A percentile compares a stretch with the other conserved stretches of the same genome.
Evolutionary conservation across 164 flowering plant species (phyloP).

Genomic region (Stephania yunnanensis): DNA sequence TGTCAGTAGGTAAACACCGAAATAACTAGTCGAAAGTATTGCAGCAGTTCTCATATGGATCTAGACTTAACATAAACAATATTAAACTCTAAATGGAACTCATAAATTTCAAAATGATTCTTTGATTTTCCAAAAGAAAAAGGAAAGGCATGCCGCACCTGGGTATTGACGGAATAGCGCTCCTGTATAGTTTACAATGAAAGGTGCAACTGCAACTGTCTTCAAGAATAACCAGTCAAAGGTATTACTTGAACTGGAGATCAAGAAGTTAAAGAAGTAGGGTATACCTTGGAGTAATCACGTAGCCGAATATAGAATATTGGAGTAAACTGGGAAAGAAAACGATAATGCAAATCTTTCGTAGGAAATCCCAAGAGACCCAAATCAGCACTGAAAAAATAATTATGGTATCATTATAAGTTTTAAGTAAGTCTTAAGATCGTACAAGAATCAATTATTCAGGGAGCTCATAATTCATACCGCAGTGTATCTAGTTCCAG

Average conservation of each 20-base stretch:
- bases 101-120: too few relatives aligned
- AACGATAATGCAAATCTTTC: conserved; percentile 85
- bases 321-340: conserved; percentile 87
- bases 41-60: background rate
- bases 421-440: background rate
- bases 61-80: background rate
- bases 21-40: background rate
- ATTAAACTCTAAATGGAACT: background rate
- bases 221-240: conserved; percentile 28
- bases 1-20: background rate
- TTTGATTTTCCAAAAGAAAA: background rate
- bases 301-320: conserved; percentile 85
- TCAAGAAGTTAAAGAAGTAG: background rate
- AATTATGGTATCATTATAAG: conserved; percentile 2
- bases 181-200: conserved; percentile 77
- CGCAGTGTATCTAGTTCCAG: conserved; percentile 93
- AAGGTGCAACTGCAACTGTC: conserved; percentile 98
- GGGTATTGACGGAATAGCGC: conserved; percentile 97
- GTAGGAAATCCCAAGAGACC: conserved; percentile 86
- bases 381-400: conserved; percentile 75
- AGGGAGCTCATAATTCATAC: conserved; percentile 29
- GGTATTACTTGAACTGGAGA: conserved; percentile 14
- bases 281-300: conserved; percentile 89
- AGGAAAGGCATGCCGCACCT: conserved; percentile 35
- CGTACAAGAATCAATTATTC: background rate